Conservation (phyloP, 2,329 filamentous ascomycete genomes). For the Diplodia scrobiculata region DNA sequence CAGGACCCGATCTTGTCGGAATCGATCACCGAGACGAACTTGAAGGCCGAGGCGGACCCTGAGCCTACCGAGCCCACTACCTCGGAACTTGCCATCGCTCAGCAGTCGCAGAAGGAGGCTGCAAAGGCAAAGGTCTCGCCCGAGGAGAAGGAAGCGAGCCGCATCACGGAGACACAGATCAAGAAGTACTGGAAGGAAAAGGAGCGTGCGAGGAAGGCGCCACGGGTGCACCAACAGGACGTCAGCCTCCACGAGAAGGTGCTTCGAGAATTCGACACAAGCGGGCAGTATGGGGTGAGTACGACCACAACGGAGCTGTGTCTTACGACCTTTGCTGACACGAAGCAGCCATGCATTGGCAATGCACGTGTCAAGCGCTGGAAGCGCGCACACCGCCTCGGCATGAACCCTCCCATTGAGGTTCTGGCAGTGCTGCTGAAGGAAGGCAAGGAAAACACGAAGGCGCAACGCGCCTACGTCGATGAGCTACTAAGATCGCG, state of each 20-base stretch:
- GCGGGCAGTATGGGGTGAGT: conserved; percentile 84
- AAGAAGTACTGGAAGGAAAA: conserved; percentile 74
- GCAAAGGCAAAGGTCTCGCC: conserved; percentile 40
- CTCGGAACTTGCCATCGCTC: conserved; percentile 44
- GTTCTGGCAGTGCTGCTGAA: conserved; percentile 81
- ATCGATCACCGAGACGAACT: conserved; percentile 37
- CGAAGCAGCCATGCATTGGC: conserved; percentile 77
- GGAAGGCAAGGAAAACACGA: conserved; percentile 59
- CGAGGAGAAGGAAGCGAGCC: conserved; percentile 61
- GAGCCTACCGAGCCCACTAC: conserved; percentile 42
- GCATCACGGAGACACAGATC: conserved; percentile 69
- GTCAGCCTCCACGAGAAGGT: conserved; percentile 79
- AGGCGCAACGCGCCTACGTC: conserved; percentile 69
- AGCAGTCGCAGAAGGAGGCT: conserved; percentile 44
- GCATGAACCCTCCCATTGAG: conserved; percentile 84
- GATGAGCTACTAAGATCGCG: conserved; percentile 64
- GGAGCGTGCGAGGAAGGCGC: conserved; percentile 68
- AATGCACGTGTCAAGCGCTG: conserved; percentile 80
- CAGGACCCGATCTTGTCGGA: conserved; percentile 45
- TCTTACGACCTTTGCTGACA: conserved; percentile 30
- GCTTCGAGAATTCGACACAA: conserved; percentile 88
- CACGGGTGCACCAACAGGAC: conserved; percentile 75
- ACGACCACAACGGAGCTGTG: conserved; percentile 27
- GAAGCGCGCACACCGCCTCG: conserved; percentile 80
- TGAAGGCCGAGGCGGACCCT: conserved; percentile 28